Conservation (phyloP, 345 rosid genomes). For the Ceriops decandra region DNA sequence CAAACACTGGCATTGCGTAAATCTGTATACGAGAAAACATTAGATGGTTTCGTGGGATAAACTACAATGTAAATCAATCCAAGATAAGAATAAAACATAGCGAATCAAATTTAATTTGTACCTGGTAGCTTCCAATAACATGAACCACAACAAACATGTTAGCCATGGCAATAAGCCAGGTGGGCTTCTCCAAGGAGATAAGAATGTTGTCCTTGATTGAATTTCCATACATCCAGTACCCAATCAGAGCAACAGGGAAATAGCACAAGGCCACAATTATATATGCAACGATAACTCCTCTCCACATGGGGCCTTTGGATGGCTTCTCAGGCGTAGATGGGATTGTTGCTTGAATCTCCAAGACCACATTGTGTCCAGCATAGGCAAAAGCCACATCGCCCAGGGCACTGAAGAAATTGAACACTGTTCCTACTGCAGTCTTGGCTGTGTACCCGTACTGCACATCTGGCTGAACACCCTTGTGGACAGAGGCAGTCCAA, state of each 20-base stretch:
- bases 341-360: constrained; percentile 37
- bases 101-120: not conserved
- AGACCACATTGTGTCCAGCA: constrained; percentile 36
- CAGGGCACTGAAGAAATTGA: constrained; percentile 25
- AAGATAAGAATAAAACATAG: not conserved
- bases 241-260: constrained; percentile 32
- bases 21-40: constrained; percentile 10
- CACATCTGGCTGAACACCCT: constrained; percentile 31
- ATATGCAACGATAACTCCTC: constrained; percentile 30
- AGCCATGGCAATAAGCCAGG: constrained; percentile 31
- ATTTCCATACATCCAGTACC: constrained; percentile 30
- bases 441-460: constrained; percentile 23
- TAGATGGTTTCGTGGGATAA: not conserved
- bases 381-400: constrained; percentile 35
- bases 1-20: constrained; percentile 33
- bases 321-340: constrained; percentile 35
- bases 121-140: constrained; percentile 37
- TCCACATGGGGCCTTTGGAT: constrained; percentile 35
- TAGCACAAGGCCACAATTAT: constrained; percentile 34
- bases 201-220: constrained; percentile 28
- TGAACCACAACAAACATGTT: constrained; percentile 33
- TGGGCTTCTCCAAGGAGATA: constrained; percentile 25
- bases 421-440: constrained; percentile 18
- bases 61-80: not conserved
- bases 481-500: constrained; percentile 25